A percentile compares a stretch with the other conserved stretches of the same genome.
phyloP scores from a whole-genome alignment of 2,329 filamentous ascomycete genomes.

The Pleurostoma richardsiae region DNA sequence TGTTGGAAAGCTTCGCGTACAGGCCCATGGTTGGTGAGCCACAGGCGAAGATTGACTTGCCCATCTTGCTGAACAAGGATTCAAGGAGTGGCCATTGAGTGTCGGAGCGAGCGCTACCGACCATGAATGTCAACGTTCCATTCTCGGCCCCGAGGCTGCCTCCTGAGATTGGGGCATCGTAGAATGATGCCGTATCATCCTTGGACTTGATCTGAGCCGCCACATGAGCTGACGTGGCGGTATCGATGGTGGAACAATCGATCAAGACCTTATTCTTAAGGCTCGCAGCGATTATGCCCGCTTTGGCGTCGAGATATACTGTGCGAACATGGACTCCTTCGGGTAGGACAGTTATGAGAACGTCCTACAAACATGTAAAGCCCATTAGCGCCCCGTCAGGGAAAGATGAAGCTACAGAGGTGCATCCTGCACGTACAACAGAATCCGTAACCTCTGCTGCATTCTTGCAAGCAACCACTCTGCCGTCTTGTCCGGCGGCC shows the following conservation, averaged over 20 bases:
- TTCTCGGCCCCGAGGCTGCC: slow-evolving; percentile 26
- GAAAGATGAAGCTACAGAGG: no score
- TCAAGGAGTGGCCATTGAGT: slow-evolving; percentile 49
- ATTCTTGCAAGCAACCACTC: no score
- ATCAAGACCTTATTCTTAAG: slow-evolving; percentile 17
- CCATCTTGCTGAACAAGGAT: slow-evolving; percentile 56
- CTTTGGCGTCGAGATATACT: slow-evolving; percentile 27
- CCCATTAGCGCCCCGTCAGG: no score
- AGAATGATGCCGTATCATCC: no score
- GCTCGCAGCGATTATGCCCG: slow-evolving; percentile 22
- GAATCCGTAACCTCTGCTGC: no score
- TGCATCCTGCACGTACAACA: no score
- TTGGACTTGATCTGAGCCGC: no score
- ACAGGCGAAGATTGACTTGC: slow-evolving; percentile 51
- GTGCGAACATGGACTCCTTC: slow-evolving; percentile 25
- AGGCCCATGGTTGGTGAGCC: slow-evolving; percentile 59
- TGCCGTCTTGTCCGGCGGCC: no score
- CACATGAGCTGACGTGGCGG: slow-evolving; percentile 9
- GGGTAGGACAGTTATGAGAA: slow-evolving; percentile 35
- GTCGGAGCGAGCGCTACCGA: slow-evolving; percentile 30
- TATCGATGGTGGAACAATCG: slow-evolving; percentile 25
- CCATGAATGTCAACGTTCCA: slow-evolving; percentile 29
- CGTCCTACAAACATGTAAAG: slow-evolving; percentile 14
- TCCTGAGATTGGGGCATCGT: slow-evolving; percentile 28
- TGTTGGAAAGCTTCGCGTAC: slow-evolving; percentile 69